Evolutionary conservation across 768 basidiomycete genomes (phyloP).

Genomic region (Phylloporus sp.): DNA sequence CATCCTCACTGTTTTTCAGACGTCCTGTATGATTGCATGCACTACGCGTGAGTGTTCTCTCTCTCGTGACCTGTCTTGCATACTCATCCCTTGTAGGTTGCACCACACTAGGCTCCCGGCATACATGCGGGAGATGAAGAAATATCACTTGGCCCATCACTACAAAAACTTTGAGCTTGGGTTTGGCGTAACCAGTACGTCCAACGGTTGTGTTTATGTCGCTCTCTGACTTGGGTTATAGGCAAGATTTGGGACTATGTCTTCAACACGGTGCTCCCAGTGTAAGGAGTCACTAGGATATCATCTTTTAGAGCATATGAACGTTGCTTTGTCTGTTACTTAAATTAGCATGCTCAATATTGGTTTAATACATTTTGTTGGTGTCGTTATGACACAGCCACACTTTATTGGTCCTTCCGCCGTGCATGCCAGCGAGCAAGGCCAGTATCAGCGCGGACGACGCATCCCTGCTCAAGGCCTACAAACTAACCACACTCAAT

Average conservation of each 20-base stretch:
- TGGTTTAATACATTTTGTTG: conserved; percentile 8
- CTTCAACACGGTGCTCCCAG: conserved; percentile 76
- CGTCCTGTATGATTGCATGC: conserved; percentile 84
- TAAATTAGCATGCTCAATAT: conserved; percentile 7
- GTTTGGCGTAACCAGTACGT: conserved; percentile 90
- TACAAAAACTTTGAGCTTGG: conserved; percentile 98
- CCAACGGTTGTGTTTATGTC: background rate
- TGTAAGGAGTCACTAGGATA: conserved; percentile 34
- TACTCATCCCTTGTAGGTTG: conserved; percentile 40
- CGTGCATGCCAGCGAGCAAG: conserved; percentile 38
- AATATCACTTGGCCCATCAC: conserved; percentile 96
- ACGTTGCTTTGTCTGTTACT: conserved; percentile 8
- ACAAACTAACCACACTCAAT: conserved; percentile 72
- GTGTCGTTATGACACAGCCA: conserved; percentile 11
- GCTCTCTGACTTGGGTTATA: conserved; percentile 24
- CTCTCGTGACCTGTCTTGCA: background rate
- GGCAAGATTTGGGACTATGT: conserved; percentile 94
- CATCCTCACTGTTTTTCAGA: conserved; percentile 41
- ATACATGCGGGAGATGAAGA: conserved; percentile 91
- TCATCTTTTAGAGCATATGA: conserved; percentile 1
- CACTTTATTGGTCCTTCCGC: background rate
- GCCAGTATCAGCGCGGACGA: conserved; percentile 75
- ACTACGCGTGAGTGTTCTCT: conserved; percentile 69
- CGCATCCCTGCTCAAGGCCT: conserved; percentile 79
- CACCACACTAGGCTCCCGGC: conserved; percentile 85